These are phyloP conservation scores for Debaryomyces sp. DNA, from an alignment of 1,139 yeast genomes.

Conservation along the genomic window DNA sequence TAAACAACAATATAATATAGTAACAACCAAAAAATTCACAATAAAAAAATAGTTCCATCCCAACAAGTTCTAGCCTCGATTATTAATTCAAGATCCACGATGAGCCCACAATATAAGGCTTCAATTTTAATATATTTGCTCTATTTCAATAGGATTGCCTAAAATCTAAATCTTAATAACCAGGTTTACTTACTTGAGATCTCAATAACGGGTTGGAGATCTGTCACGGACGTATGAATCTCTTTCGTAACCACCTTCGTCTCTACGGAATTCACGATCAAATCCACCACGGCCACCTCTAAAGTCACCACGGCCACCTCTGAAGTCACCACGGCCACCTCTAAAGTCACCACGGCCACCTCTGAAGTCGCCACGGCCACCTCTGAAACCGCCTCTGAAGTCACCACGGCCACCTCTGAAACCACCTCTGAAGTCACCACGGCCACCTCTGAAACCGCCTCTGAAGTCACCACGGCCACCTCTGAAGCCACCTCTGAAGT, in stretches of 20 bases:
- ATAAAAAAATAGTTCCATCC: constrained; percentile 2
- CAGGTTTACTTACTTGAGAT: not conserved
- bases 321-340: constrained; percentile 37
- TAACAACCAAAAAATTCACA: constrained; percentile 6
- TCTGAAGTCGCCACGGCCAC: constrained; percentile 29
- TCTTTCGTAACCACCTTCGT: constrained; percentile 33
- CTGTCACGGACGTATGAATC: constrained; percentile 52
- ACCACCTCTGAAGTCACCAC: constrained; percentile 34
- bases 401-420: constrained; percentile 20
- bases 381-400: constrained; percentile 32
- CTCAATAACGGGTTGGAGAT: constrained; percentile 49
- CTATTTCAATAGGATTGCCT: not conserved
- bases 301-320: constrained; percentile 27
- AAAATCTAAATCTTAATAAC: not conserved
- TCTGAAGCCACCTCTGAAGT: constrained; percentile 35
- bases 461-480: constrained; percentile 36
- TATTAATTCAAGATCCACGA: constrained; percentile 1
- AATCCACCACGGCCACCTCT: constrained; percentile 47
- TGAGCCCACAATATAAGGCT: not conserved
- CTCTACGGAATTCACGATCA: constrained; percentile 36
- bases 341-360: constrained; percentile 45
- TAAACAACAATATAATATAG: constrained; percentile 8
- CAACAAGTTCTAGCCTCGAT: constrained; percentile 3
- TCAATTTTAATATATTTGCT: not conserved
- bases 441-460: constrained; percentile 38